Evolutionary conservation across 2,329 filamentous ascomycete species (phyloP).

Genomic region (Aureobasidium sp.): DNA sequence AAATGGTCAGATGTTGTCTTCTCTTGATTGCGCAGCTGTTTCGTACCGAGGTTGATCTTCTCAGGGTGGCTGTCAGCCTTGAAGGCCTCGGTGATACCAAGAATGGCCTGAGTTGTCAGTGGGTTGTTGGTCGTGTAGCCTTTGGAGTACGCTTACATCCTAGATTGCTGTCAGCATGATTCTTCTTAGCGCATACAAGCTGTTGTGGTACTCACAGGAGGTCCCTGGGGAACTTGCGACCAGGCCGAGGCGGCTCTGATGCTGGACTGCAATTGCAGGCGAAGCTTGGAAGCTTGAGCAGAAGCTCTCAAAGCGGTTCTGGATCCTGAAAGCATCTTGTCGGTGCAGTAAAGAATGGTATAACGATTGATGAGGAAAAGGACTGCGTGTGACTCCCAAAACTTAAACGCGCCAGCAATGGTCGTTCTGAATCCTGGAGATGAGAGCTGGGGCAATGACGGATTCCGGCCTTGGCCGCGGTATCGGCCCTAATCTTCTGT

Average conservation of each 20-base stretch:
- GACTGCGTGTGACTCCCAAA: slow-evolving; percentile 9
- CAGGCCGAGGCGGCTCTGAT: slow-evolving; percentile 68
- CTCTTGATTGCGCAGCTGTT: not conserved
- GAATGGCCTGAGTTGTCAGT: slow-evolving; percentile 46
- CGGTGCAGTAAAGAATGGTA: not conserved
- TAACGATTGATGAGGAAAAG: not conserved
- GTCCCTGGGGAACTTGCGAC: slow-evolving; percentile 85
- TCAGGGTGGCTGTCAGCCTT: slow-evolving; percentile 88
- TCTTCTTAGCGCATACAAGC: not conserved
- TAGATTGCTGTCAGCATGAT: not conserved
- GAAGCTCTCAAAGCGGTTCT: slow-evolving; percentile 14
- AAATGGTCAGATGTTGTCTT: not conserved
- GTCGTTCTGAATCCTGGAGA: slow-evolving; percentile 11
- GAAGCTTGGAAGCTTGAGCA: slow-evolving; percentile 13
- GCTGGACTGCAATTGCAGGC: slow-evolving; percentile 23
- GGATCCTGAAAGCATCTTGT: slow-evolving; percentile 14
- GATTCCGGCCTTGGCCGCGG: slow-evolving; percentile 8
- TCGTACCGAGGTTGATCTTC: slow-evolving; percentile 92
- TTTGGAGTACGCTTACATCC: not conserved
- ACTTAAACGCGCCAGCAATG: slow-evolving; percentile 1
- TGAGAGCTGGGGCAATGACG: slow-evolving; percentile 9
- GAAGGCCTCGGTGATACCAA: slow-evolving; percentile 95
- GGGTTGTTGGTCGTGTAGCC: not conserved
- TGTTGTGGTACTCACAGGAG: slow-evolving; percentile 48
- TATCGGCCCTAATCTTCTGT: slow-evolving; percentile 1